Evolutionary conservation across 1,284 basidiomycete genomes (phyloP), one percentile per base, ranked within the genome.

Genomic region (Ceraceosorus bombacis): DNA sequence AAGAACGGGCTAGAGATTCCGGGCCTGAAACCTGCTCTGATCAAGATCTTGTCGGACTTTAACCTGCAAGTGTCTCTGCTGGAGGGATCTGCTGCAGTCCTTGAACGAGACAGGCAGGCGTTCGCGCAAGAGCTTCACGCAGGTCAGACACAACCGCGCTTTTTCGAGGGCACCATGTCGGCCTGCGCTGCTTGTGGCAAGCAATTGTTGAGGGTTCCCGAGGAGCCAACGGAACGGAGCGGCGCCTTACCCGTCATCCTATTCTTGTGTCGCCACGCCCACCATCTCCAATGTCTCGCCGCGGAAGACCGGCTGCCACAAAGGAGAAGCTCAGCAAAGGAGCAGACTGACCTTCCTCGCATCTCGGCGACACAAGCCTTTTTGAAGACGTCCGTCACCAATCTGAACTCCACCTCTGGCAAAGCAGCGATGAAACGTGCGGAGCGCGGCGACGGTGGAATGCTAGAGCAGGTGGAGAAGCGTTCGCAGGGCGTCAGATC

Each of bases 1-100:
- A 88, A 88, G 80, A 90, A 96, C 68, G 94, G 95, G 0, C 82
- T 98, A 6, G 90, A 95, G 78, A 97, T 99, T 49, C 90, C 90
- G 0, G 94, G 93, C 0, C 82, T 99, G 59, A 93, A 95, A 76
- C 85, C 87, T 56, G 91, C 93, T 0, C 80, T 98, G 39, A 92
- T 97, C 80, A 97, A 95, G 82, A 96, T 98, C 59, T 79, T 99
- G 55, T 90, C 93, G 64, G 92, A 96, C 71, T 96, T 94, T 74
- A 90, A 95, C 70, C 80, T 97, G 4, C 83, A 84, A 72, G 80
- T 81, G 13, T 71, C 70, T 39, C 65, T 77, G 40, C 51, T 76
- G 9, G 63, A 72, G 17, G 73, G 73, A 5, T 75, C 74, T 61
- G 56, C 61, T 40, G 66, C 62, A 7, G 73, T 77, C 13, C 57